A percentile compares a stretch with the other conserved stretches of the same genome.
Evolutionary conservation across 164 flowering plant genomes (phyloP).

Genomic region (Tinospora cordifolia): DNA sequence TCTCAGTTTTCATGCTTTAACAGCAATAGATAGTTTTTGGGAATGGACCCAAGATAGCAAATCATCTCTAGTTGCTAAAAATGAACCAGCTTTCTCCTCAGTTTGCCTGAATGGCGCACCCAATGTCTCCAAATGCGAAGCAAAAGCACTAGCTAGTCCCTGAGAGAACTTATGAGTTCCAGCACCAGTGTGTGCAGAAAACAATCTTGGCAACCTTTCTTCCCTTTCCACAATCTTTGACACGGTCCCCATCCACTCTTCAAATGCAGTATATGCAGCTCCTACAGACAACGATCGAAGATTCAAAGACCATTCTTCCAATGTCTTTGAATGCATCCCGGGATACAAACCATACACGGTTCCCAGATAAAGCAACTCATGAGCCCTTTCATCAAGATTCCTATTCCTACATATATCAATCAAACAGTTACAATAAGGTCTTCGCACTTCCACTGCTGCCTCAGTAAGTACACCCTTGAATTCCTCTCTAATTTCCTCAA

Average conservation of each 20-base stretch:
- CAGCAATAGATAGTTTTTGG: constrained; percentile 21
- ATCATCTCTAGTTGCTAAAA: constrained; percentile 62
- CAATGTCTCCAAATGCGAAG: constrained; percentile 55
- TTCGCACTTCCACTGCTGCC: constrained; percentile 51
- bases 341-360: constrained; percentile 72
- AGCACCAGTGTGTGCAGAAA: constrained; percentile 65
- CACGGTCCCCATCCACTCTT: constrained; percentile 78
- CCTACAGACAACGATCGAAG: constrained; percentile 80
- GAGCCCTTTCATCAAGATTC: constrained; percentile 55
- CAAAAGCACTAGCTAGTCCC: constrained; percentile 61
- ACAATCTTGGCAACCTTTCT: constrained; percentile 11
- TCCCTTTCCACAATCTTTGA: constrained; percentile 18
- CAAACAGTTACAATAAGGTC: constrained; percentile 87
- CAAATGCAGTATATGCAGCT: constrained; percentile 88
- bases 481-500: constrained; percentile 50
- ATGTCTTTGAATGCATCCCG: constrained; percentile 59
- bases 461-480: constrained; percentile 46
- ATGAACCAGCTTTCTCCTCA: constrained; percentile 60
- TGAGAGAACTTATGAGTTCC: constrained; percentile 81
- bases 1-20: neutral
- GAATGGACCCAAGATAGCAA: constrained; percentile 58
- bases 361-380: constrained; percentile 74
- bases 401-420: constrained; percentile 72
- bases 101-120: constrained; percentile 65
- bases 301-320: constrained; percentile 66